These are phyloP conservation scores for Logfia minima DNA, from an alignment of 129 eudicot genomes.

Conservation along the genomic window DNA sequence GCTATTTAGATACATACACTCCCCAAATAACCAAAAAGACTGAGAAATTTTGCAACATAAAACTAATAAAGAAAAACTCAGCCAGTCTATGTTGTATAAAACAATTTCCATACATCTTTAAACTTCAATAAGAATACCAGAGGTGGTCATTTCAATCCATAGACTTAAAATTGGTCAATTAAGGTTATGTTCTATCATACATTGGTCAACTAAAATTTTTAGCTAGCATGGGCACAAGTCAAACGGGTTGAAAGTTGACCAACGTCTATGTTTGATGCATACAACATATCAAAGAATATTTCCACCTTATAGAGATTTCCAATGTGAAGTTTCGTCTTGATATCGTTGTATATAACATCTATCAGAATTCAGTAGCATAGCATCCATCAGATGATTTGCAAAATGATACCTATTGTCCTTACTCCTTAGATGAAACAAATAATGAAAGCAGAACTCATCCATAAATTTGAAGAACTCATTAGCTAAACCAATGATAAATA, in stretches of 20 bases:
- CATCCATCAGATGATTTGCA: neutral
- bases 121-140: neutral
- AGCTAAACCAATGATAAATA: neutral
- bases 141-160: neutral
- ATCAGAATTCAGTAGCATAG: neutral
- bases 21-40: neutral
- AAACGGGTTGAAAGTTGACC: neutral
- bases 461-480: neutral
- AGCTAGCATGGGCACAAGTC: neutral
- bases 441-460: neutral
- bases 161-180: neutral
- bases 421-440: neutral
- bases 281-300: neutral
- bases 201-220: neutral
- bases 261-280: neutral
- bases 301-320: neutral
- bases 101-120: neutral
- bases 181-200: neutral
- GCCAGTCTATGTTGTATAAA: neutral
- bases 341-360: slow-evolving; percentile 4
- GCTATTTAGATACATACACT: neutral
- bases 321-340: neutral
- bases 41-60: neutral
- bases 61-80: neutral
- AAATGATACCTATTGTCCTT: neutral